Conservation (phyloP, 2,329 filamentous ascomycete genomes). For the Boeremia exigua region DNA sequence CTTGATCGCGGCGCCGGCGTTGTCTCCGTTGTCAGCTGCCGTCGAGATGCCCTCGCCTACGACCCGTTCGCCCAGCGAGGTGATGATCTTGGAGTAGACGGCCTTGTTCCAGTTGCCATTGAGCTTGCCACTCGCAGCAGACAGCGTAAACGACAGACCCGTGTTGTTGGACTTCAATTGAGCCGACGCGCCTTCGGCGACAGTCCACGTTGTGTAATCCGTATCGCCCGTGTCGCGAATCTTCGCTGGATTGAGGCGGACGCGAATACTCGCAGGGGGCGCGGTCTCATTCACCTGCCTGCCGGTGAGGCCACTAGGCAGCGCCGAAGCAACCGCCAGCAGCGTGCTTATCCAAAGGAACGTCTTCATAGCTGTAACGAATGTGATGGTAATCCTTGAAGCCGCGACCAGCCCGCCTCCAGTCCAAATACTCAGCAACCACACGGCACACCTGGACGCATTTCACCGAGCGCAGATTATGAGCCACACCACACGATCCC, state of each 20-base stretch:
- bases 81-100: constrained; percentile 31
- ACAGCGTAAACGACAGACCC: constrained; percentile 11
- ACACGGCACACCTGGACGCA: not conserved
- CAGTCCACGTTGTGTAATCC: constrained; percentile 20
- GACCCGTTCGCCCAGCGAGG: constrained; percentile 38
- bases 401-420: not conserved
- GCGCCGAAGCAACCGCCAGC: constrained; percentile 5
- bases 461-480: constrained; percentile 7
- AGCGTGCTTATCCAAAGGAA: constrained; percentile 1
- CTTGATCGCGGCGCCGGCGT: constrained; percentile 22
- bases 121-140: constrained; percentile 24
- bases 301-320: not conserved
- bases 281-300: constrained; percentile 1
- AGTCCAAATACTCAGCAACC: not conserved
- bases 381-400: not conserved
- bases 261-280: constrained; percentile 1
- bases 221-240: constrained; percentile 18
- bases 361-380: constrained; percentile 6
- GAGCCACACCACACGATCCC: not conserved
- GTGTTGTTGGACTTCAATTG: constrained; percentile 7
- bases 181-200: constrained; percentile 15
- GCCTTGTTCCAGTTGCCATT: constrained; percentile 34
- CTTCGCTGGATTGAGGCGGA: constrained; percentile 21
- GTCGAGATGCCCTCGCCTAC: constrained; percentile 38
- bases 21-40: constrained; percentile 23